These are phyloP conservation scores for Pseudocercospora ulei DNA, from an alignment of 2,329 filamentous ascomycete genomes.

Conservation along the genomic window DNA sequence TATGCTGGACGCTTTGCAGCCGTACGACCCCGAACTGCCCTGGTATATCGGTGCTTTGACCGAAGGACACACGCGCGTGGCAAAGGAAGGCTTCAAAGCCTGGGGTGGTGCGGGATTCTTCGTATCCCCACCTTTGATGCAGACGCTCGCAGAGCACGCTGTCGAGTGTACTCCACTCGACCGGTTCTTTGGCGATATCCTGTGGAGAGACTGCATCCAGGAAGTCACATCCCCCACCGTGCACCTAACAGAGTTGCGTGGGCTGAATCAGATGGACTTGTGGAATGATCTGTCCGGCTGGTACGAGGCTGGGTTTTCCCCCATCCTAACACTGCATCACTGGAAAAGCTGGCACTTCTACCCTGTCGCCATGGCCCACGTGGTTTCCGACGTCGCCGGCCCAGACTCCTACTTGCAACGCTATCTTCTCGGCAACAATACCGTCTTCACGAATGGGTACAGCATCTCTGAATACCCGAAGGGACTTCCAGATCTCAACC, in stretches of 20 bases:
- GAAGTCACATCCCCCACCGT: constrained; percentile 26
- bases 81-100: constrained; percentile 28
- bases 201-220: constrained; percentile 28
- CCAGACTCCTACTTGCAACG: constrained; percentile 27
- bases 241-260: constrained; percentile 24
- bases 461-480: constrained; percentile 25
- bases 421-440: constrained; percentile 24
- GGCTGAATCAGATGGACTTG: constrained; percentile 28
- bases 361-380: constrained; percentile 21
- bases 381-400: constrained; percentile 25
- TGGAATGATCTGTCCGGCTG: constrained; percentile 27
- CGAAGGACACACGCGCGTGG: constrained; percentile 25
- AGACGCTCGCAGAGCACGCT: constrained; percentile 21
- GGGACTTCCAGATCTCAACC: constrained; percentile 26
- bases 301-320: constrained; percentile 26
- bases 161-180: constrained; percentile 22
- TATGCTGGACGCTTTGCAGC: constrained; percentile 20
- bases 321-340: constrained; percentile 27
- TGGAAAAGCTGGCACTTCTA: constrained; percentile 29
- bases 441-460: constrained; percentile 27
- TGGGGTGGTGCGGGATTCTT: constrained; percentile 30
- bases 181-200: constrained; percentile 24
- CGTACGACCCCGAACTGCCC: constrained; percentile 19
- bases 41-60: constrained; percentile 28
- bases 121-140: constrained; percentile 26